A percentile compares a stretch with the other conserved stretches of the same genome.
Conservation (phyloP, 73 alveolate genomes). For the Paramecium octaurelia region DNA sequence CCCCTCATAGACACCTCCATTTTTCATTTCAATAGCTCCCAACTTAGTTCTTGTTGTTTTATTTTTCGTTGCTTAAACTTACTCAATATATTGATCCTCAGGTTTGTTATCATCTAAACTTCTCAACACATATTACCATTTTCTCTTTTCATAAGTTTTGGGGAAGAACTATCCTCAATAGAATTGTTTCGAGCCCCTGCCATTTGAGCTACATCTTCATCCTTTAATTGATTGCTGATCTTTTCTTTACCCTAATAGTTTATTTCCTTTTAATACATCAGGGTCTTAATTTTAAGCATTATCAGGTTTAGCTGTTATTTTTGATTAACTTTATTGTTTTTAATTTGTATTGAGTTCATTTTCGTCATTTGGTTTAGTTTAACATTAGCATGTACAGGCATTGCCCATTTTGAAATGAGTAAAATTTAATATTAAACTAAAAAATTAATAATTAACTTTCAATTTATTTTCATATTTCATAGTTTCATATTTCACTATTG, state of each 20-base stretch:
- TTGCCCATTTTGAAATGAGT: slow-evolving; percentile 32
- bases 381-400: slow-evolving; percentile 46
- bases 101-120: slow-evolving; percentile 43
- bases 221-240: background rate
- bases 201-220: slow-evolving; percentile 30
- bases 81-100: background rate
- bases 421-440: background rate
- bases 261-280: background rate
- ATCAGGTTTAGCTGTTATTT: background rate
- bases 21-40: slow-evolving; percentile 48
- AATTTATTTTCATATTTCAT: background rate
- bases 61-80: slow-evolving; percentile 36
- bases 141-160: slow-evolving; percentile 31
- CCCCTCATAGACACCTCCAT: slow-evolving; percentile 78
- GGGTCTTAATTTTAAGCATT: background rate
- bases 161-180: background rate
- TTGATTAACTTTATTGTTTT: background rate
- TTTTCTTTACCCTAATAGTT: background rate
- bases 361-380: background rate
- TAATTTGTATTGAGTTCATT: background rate
- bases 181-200: slow-evolving; percentile 13
- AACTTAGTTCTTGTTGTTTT: slow-evolving; percentile 33
- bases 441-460: background rate
- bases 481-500: background rate
- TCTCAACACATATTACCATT: background rate